Conservation (phyloP, 805 yeast genomes). For the Lachancea mirantina region DNA sequence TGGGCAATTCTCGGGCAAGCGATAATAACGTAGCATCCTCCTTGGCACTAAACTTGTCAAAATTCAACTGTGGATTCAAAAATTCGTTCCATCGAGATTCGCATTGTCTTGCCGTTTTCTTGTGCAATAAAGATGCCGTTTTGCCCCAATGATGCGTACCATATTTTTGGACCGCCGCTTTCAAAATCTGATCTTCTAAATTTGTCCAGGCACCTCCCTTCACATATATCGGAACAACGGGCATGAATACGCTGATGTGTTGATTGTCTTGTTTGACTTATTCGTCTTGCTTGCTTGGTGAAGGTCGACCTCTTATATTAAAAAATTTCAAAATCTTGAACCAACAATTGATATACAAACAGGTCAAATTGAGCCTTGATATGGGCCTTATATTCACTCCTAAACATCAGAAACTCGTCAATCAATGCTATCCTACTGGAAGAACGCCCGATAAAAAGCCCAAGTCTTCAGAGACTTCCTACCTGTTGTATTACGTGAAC, state of each 20-base stretch:
- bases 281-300: too few relatives aligned
- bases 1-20: constrained; percentile 67
- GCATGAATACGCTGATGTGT: constrained; percentile 14
- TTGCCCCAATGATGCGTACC: constrained; percentile 94
- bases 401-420: constrained; percentile 83
- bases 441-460: constrained; percentile 82
- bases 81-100: constrained; percentile 90
- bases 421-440: constrained; percentile 92
- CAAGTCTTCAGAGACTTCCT: constrained; percentile 84
- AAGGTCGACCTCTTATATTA: too few relatives aligned
- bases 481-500: constrained; percentile 81
- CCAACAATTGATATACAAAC: neutral
- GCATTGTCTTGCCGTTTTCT: constrained; percentile 86
- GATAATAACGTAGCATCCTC: constrained; percentile 70
- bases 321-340: neutral
- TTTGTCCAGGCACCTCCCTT: constrained; percentile 92
- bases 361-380: too few relatives aligned
- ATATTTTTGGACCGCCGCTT: constrained; percentile 87
- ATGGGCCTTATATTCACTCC: constrained; percentile 43
- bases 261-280: neutral
- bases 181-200: constrained; percentile 73
- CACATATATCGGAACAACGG: constrained; percentile 58
- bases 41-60: constrained; percentile 58
- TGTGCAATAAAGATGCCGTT: constrained; percentile 75
- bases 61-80: constrained; percentile 65